A percentile compares a stretch with the other conserved stretches of the same genome.
Evolutionary conservation across 2,329 filamentous ascomycete genomes (phyloP).

Genomic region (Calonectria hongkongensis): DNA sequence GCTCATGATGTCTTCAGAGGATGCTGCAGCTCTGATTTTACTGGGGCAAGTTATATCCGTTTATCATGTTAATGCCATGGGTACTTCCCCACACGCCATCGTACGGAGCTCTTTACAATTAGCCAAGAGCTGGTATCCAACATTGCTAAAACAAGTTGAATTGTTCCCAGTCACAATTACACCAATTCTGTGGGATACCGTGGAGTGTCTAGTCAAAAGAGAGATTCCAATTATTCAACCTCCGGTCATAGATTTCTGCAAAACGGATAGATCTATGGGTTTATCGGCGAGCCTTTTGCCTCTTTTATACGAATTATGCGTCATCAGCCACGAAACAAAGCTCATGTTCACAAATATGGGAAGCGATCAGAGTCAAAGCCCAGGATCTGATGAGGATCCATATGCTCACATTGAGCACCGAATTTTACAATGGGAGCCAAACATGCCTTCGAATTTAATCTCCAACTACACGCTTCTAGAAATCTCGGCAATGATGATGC

Average conservation of each 20-base stretch:
- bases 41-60: conserved; percentile 8
- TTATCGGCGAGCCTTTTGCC: neutral
- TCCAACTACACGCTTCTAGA: neutral
- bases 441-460: neutral
- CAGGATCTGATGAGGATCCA: neutral
- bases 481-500: conserved; percentile 20
- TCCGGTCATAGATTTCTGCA: neutral
- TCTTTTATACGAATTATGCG: conserved; percentile 10
- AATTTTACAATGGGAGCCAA: neutral
- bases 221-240: conserved; percentile 3
- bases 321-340: neutral
- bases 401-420: neutral
- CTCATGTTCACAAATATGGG: neutral
- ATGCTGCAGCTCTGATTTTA: neutral
- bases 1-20: neutral
- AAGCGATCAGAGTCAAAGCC: neutral
- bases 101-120: neutral
- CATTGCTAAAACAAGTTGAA: neutral
- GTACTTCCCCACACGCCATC: conserved; percentile 10
- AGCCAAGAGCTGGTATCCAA: conserved; percentile 3
- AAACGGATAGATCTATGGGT: neutral
- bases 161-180: neutral
- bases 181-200: neutral
- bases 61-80: conserved; percentile 12
- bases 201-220: conserved; percentile 3